These are phyloP conservation scores for Volvariella volvacea DNA, from an alignment of 1,284 basidiomycete genomes.

Conservation along the genomic window DNA sequence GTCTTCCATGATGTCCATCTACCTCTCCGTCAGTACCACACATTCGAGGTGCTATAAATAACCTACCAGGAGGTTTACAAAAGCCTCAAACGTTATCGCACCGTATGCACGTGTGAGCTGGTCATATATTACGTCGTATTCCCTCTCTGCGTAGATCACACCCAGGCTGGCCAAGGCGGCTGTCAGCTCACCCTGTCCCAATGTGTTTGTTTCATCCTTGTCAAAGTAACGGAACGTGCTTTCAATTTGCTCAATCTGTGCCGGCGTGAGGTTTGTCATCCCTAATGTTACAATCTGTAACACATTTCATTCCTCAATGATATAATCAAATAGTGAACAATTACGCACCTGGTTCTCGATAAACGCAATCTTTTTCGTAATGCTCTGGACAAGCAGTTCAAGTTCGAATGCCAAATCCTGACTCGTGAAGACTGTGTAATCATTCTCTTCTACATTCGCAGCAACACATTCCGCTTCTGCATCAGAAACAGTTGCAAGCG, in stretches of 20 bases:
- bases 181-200: slow-evolving; percentile 82
- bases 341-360: slow-evolving; percentile 86
- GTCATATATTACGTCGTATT: slow-evolving; percentile 81
- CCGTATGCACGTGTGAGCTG: slow-evolving; percentile 84
- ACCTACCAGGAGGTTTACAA: slow-evolving; percentile 87
- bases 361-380: slow-evolving; percentile 89
- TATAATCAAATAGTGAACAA: background rate
- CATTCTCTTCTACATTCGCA: slow-evolving; percentile 97
- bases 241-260: slow-evolving; percentile 96
- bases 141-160: slow-evolving; percentile 89
- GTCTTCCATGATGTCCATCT: slow-evolving; percentile 96
- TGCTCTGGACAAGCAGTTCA: slow-evolving; percentile 73
- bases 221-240: slow-evolving; percentile 98
- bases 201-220: slow-evolving; percentile 85
- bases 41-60: slow-evolving; percentile 7
- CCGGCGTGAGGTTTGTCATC: slow-evolving; percentile 89
- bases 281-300: slow-evolving; percentile 83
- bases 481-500: slow-evolving; percentile 45
- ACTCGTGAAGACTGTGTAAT: slow-evolving; percentile 87
- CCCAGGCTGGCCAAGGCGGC: slow-evolving; percentile 93
- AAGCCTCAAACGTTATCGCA: slow-evolving; percentile 89
- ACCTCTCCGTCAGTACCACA: slow-evolving; percentile 2
- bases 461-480: slow-evolving; percentile 75
- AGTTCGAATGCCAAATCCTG: slow-evolving; percentile 92
- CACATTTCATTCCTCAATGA: no score